Evolutionary conservation across 331 rosid species (phyloP), one percentile per base, ranked within the genome.

Genomic region (Ulmus americana): DNA sequence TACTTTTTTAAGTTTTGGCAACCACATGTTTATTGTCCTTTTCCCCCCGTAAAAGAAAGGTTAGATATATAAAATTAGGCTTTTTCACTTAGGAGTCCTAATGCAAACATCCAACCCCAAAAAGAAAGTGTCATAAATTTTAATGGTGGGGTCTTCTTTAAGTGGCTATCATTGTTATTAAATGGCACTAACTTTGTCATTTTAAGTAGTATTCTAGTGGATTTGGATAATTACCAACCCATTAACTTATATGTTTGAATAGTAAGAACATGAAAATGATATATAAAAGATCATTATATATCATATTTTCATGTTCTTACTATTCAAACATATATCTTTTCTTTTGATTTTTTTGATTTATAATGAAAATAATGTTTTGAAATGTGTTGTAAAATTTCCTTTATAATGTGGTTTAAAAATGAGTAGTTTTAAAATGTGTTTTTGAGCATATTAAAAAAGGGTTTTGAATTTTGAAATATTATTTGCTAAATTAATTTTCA

Each of bases 171-270:
- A 66, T 28, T 66, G 39, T 43, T 13, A 5, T 50, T 7, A 53
- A 7, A 57, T 39, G 7, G 9, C 28, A 43, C 47, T 41, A 62
- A 53, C 60, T 59, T 9, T 53, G 28, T 12, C 38, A 15, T 64
- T 51, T 28, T 41, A 18, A 10, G 45, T 53, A 64, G 39, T 49
- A 2, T 35, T 14, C 64, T 28, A 55, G 64, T 71, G 70, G 63
- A 16, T 43, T 63, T 54, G 43, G 70, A 65, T 43, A 52, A 65
- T 52, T 65, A 6, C 70, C 70, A 65, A 64, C 3, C 58, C 46
- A 64, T 38, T 39, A 35, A 48, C 5, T 35, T 35, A 64, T 35
- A 8, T 11, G 10, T 9, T 10, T 56, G n/a, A 10, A 56, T 9
- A 22, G 12, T 16, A 38, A 56, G 40, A 35, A 55, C 44, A 5